phyloP scores from a whole-genome alignment of 2,329 filamentous ascomycete species.

The Venturiaceae sp. region DNA sequence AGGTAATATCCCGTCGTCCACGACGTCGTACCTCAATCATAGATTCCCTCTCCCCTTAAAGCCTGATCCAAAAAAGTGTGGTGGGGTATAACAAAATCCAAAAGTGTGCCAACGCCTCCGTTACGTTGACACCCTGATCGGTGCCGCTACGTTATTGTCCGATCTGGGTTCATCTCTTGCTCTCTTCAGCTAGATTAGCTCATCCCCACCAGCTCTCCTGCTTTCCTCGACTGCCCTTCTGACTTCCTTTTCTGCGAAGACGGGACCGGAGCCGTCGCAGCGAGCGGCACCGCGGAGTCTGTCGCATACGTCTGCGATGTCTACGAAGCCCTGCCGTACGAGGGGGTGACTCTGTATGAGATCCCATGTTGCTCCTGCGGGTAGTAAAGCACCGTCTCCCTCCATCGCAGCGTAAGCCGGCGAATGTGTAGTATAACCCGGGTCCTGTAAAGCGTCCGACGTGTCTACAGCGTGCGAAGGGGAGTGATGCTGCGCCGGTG shows the following conservation, averaged over 20 bases:
- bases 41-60: background rate
- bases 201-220: conserved; percentile 66
- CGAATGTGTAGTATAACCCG: conserved; percentile 43
- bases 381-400: conserved; percentile 39
- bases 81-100: background rate
- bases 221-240: conserved; percentile 68
- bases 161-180: background rate
- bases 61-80: background rate
- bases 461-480: background rate
- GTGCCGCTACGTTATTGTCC: background rate
- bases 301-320: conserved; percentile 74
- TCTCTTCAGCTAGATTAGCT: conserved; percentile 47
- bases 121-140: background rate
- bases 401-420: conserved; percentile 45
- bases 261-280: conserved; percentile 79
- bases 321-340: conserved; percentile 67
- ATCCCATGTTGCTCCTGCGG: conserved; percentile 79
- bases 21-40: background rate
- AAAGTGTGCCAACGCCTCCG: no score
- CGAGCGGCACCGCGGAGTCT: conserved; percentile 63
- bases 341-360: conserved; percentile 72
- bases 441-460: conserved; percentile 25
- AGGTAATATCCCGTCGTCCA: background rate
- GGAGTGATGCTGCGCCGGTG: background rate
- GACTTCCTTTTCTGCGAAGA: conserved; percentile 72